phyloP scores from a whole-genome alignment of 1,284 basidiomycete species.

The Tilletia indica region DNA sequence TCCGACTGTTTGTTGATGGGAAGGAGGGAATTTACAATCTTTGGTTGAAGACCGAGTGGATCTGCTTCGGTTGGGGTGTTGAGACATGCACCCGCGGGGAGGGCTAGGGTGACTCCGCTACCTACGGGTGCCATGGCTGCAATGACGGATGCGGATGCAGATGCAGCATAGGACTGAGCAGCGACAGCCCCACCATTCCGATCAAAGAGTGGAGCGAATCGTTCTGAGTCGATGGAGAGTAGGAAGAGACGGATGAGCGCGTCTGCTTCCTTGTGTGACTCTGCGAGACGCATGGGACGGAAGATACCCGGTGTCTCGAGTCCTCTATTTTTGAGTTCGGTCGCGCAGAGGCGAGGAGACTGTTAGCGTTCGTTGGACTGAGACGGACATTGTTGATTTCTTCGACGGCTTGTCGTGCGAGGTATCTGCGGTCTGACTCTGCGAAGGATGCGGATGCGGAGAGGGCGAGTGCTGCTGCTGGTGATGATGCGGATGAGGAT shows the following conservation, averaged over 20 bases:
- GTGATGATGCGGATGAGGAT: not conserved
- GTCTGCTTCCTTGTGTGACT: constrained; percentile 28
- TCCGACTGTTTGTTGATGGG: not conserved
- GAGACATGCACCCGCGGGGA: not conserved
- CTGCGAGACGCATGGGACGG: constrained; percentile 39
- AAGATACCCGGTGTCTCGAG: constrained; percentile 45
- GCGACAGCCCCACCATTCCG: not conserved
- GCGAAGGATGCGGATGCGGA: constrained; percentile 15
- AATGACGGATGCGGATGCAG: not conserved
- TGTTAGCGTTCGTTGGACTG: constrained; percentile 24
- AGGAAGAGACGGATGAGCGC: constrained; percentile 42
- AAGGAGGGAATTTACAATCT: not conserved
- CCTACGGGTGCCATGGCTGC: constrained; percentile 15
- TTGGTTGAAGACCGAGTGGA: too few species aligned
- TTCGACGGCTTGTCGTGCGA: constrained; percentile 23
- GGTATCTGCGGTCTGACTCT: constrained; percentile 12
- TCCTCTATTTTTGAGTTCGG: constrained; percentile 36
- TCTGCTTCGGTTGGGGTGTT: constrained; percentile 1
- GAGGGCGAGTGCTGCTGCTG: constrained; percentile 14
- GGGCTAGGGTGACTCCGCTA: not conserved
- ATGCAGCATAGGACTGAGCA: not conserved
- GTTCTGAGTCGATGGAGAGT: constrained; percentile 30
- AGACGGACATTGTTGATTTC: constrained; percentile 33
- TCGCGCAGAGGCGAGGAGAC: constrained; percentile 32
- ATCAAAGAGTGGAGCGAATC: constrained; percentile 9